Evolutionary conservation across 257 asterid genomes (phyloP).

Genomic region (Sherardia arvensis): DNA sequence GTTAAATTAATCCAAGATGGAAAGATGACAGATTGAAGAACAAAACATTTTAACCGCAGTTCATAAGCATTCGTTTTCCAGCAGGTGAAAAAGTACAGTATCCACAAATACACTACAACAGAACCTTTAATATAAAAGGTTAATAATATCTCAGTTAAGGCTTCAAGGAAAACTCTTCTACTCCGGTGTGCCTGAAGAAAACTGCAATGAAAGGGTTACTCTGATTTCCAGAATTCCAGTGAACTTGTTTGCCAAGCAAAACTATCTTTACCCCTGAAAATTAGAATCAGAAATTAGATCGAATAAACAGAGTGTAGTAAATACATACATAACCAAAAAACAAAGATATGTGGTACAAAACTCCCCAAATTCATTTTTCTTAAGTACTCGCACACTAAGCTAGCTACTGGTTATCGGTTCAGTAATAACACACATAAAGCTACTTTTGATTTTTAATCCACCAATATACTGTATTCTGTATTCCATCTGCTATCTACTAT

Average conservation of each 20-base stretch:
- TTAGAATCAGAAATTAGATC: background rate
- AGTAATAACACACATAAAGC: background rate
- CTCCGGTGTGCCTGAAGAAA: background rate
- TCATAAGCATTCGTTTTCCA: background rate
- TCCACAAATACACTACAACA: background rate
- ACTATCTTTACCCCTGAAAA: conserved; percentile 14
- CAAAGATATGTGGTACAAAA: background rate
- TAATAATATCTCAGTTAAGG: background rate
- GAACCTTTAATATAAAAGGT: conserved; percentile 3
- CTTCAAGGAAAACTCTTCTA: conserved; percentile 2
- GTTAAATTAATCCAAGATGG: background rate
- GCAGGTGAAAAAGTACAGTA: background rate
- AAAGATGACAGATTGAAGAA: background rate
- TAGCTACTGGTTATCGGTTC: too few relatives aligned
- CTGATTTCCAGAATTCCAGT: background rate
- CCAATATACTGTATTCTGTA: background rate
- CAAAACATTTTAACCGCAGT: too few relatives aligned
- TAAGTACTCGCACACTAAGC: too few relatives aligned
- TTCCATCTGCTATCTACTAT: background rate
- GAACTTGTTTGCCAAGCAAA: background rate
- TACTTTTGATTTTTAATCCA: background rate
- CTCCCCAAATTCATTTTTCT: background rate
- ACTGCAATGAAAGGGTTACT: background rate
- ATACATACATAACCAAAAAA: background rate
- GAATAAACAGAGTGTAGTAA: background rate